Evolutionary conservation across 2,329 filamentous ascomycete genomes (phyloP), one percentile per base, ranked within the genome.

Genomic region (Chlorencoelia australis): DNA sequence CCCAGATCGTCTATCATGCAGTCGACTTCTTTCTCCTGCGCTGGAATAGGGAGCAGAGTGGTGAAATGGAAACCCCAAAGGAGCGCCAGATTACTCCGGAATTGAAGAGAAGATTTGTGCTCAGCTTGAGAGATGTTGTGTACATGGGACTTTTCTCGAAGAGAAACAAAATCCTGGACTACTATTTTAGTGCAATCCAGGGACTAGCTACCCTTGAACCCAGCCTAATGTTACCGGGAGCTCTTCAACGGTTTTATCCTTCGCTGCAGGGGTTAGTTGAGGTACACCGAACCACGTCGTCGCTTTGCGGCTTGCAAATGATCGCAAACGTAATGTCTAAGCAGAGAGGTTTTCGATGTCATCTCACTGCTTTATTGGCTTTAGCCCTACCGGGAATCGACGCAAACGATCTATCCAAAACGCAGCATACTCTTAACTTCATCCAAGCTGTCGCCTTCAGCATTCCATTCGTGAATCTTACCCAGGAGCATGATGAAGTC

Each of bases 61-160:
- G 86, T 18, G 93, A 98, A 63, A 80, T 94, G 62, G 82, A 94
- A 29, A 74, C 89, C 2, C 88, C 89, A 0, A 63, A 71, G 25
- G 85, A 88, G 33, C 77, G 91, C 36, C 80, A 69, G 49, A 78
- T 98, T 47, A 91, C 78, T 43, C 73, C 77, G 20, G 77, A 75
- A n/a, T 59, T 98, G 47, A 94, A 88, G 65, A 76, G 71, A 53
- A 80, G 91, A 30, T 96, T 98, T 55, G 91, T 98, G 19, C 64
- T 88, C 24, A 84, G 86, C 44, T 65, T 98, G 45, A 80, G 81
- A 46, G 91, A 98, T 47, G 89, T 95, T 31, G 86, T 87, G 4
- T 98, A 95, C 59, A 95, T 98, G 88, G 91, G 91, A 18, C 81
- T 98, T 33, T 98, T 95, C 59, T 84, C 88, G 36, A 98, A 98